Evolutionary conservation across 768 basidiomycete species (phyloP).

Genomic region (Xerocomus spinulosus): DNA sequence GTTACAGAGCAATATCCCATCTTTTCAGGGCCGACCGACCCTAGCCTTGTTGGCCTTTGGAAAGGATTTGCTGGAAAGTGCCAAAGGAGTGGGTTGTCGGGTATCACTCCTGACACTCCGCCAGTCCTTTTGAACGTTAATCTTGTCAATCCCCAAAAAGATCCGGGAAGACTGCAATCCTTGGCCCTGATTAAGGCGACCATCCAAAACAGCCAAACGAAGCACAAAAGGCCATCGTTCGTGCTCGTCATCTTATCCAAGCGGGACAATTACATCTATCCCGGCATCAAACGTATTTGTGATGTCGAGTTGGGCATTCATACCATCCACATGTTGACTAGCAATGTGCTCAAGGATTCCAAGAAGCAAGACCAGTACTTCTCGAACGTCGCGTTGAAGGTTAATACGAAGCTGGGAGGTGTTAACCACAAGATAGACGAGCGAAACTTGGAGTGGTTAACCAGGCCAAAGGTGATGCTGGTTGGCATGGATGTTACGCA

Average conservation of each 20-base stretch:
- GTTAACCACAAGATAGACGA: slow-evolving; percentile 71
- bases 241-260: slow-evolving; percentile 66
- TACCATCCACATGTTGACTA: slow-evolving; percentile 67
- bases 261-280: slow-evolving; percentile 72
- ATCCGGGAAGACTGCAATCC: slow-evolving; percentile 37
- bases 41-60: slow-evolving; percentile 39
- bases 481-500: slow-evolving; percentile 86
- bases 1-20: slow-evolving; percentile 45
- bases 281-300: slow-evolving; percentile 73
- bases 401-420: slow-evolving; percentile 81
- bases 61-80: slow-evolving; percentile 54
- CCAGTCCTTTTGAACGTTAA: slow-evolving; percentile 31
- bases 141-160: slow-evolving; percentile 12
- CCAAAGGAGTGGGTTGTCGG: slow-evolving; percentile 55
- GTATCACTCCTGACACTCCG: slow-evolving; percentile 45
- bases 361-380: slow-evolving; percentile 74
- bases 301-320: slow-evolving; percentile 72
- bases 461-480: slow-evolving; percentile 67
- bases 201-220: slow-evolving; percentile 32
- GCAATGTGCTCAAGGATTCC: slow-evolving; percentile 51
- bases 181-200: slow-evolving; percentile 38
- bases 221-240: slow-evolving; percentile 49
- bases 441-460: slow-evolving; percentile 58
- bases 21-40: slow-evolving; percentile 36
- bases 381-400: slow-evolving; percentile 76